Evolutionary conservation across 768 basidiomycete species (phyloP), one percentile per base, ranked within the genome.

Genomic region (Steccherinum ochraceum): DNA sequence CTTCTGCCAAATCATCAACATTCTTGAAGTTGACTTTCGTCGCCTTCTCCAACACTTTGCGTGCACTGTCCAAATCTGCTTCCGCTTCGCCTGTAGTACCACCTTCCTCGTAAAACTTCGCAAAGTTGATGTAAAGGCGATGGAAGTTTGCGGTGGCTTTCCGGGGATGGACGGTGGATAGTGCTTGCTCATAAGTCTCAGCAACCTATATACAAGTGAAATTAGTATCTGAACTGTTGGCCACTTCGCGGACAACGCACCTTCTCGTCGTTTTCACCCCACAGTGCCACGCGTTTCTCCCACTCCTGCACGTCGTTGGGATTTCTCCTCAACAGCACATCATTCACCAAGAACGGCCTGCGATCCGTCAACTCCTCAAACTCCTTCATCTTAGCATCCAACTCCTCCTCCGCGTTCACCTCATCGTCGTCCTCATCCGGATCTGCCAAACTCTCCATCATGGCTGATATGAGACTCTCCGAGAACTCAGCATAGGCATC

Each of bases 261-360:
- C 76, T 93, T 95, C 58, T 88, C 90, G 61, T 99, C 94, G 57
- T 96, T 81, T 49, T 93, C 86, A 2, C 89, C 96, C 79, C 83
- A 95, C 23, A 98, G 69, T 2, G 93, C 94, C 18, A 98, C 81
- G 27, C 95, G 76, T 69, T 99, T 99, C 72, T 98, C 96, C 96
- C 96, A 99, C 65, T 99, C 96, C 58, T 96, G 93, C 1, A 98
- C 96, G 60, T 99, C 96, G 59, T 97, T 90, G 3, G 92, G 90
- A 73, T 99, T 99, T 60, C 96, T 74, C 54, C 96, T 73, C 27
- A 98, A 67, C 13, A 98, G 71, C 12, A 98, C 96, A 60, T 97
- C 94, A 60, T 99, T 99, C 43, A 96, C 84, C 55, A 99, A 73
- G 77, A 99, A 98, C 2, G 93, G 95, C 63, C 96, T 70, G 45